A percentile compares a stretch with the other conserved stretches of the same genome.
Conservation (phyloP, 805 yeast species). For the Suhomyces tanzawaensis region DNA sequence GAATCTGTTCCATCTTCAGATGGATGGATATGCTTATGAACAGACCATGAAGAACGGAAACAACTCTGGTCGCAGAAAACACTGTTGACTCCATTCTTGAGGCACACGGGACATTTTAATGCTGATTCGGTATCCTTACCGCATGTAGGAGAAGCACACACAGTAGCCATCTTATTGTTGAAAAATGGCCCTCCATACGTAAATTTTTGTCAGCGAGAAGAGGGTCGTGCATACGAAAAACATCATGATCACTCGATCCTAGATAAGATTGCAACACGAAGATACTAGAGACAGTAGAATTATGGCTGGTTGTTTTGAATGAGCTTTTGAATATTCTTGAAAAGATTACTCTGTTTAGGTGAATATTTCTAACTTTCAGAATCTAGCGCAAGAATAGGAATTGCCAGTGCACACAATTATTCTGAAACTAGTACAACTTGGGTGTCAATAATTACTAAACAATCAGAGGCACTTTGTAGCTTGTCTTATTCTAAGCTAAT, state of each 20-base stretch:
- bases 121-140: constrained; percentile 74
- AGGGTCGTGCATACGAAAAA: neutral
- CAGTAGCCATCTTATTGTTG: constrained; percentile 6
- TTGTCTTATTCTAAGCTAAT: no score
- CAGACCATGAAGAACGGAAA: constrained; percentile 67
- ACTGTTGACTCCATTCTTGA: constrained; percentile 62
- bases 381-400: no score
- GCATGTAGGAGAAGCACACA: constrained; percentile 80
- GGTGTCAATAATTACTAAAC: no score
- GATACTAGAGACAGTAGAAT: no score
- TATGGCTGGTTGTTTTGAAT: no score
- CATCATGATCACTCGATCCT: neutral
- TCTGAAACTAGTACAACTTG: no score
- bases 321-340: no score
- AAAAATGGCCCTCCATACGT: neutral
- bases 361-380: no score
- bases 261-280: no score
- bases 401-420: no score
- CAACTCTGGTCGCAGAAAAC: constrained; percentile 83
- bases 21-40: constrained; percentile 74
- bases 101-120: constrained; percentile 88
- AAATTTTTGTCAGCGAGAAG: neutral
- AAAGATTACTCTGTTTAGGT: no score
- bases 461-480: no score
- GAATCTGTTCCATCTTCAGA: constrained; percentile 50